phyloP scores from a whole-genome alignment of 305 asterid species.

The Fraxinus baroniana region DNA sequence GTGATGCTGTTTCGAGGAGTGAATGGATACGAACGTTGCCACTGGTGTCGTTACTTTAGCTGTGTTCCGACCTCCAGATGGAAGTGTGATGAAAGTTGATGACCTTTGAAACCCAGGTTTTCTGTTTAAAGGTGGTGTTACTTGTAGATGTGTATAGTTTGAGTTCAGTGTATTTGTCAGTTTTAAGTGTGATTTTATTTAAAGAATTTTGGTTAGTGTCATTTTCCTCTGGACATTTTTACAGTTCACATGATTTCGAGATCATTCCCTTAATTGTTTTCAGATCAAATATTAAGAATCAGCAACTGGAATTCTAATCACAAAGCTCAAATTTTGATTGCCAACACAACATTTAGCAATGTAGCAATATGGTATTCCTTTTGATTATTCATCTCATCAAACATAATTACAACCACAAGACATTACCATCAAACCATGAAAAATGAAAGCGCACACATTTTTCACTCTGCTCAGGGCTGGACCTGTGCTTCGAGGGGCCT shows the following conservation, averaged over 20 bases:
- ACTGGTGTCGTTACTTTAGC: constrained; percentile 73
- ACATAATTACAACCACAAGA: constrained; percentile 23
- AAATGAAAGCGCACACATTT: constrained; percentile 5
- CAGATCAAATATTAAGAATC: background rate
- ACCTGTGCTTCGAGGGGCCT: too few species aligned
- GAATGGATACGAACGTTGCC: constrained; percentile 66
- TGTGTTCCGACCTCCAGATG: constrained; percentile 77
- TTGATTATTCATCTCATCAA: background rate
- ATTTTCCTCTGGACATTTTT: background rate
- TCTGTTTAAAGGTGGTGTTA: background rate
- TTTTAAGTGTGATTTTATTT: constrained; percentile 7
- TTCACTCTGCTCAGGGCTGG: constrained; percentile 7
- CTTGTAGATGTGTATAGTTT: constrained; percentile 16
- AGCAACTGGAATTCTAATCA: background rate
- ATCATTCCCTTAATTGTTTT: background rate
- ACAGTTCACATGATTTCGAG: background rate
- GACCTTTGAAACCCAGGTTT: background rate
- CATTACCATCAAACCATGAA: background rate
- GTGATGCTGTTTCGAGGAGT: constrained; percentile 72
- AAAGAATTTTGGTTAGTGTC: background rate
- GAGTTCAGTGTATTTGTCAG: background rate
- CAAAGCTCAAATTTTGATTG: background rate
- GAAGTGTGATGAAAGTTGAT: constrained; percentile 50
- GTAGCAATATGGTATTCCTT: background rate
- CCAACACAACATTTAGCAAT: background rate